Evolutionary conservation across 2,329 filamentous ascomycete species (phyloP).

Genomic region (Microsporum canis): DNA sequence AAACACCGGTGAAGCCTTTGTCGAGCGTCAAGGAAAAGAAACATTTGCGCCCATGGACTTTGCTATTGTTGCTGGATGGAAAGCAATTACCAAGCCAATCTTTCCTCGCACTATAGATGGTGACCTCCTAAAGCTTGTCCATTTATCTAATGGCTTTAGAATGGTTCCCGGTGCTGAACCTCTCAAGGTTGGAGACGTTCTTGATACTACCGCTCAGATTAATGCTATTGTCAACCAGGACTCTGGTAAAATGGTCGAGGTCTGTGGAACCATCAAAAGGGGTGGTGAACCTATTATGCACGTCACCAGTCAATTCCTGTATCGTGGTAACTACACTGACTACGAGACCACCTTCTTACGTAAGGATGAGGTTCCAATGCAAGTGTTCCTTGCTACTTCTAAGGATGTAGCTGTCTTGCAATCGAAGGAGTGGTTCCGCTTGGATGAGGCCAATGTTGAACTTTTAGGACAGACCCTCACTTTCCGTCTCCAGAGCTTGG

Average conservation of each 20-base stretch:
- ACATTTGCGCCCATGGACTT: constrained; percentile 98
- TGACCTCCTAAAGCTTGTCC: constrained; percentile 88
- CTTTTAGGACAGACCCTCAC: constrained; percentile 86
- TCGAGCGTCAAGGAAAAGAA: constrained; percentile 86
- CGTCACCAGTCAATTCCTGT: constrained; percentile 95
- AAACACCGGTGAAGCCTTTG: constrained; percentile 94
- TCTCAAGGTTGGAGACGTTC: constrained; percentile 85
- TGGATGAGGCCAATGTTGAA: constrained; percentile 74
- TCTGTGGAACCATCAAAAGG: constrained; percentile 90
- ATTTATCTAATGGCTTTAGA: constrained; percentile 93
- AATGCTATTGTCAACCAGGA: constrained; percentile 98
- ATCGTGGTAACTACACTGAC: constrained; percentile 84
- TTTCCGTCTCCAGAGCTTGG: constrained; percentile 86
- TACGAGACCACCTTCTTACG: constrained; percentile 98
- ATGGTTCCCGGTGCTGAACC: constrained; percentile 95
- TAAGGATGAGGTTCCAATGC: constrained; percentile 89
- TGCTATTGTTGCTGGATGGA: constrained; percentile 95
- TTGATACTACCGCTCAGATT: constrained; percentile 87
- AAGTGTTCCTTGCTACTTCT: constrained; percentile 72
- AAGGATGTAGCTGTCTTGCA: constrained; percentile 90
- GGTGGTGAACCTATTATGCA: constrained; percentile 86
- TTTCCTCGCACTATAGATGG: constrained; percentile 95
- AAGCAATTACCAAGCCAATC: constrained; percentile 98
- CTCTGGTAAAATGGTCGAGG: constrained; percentile 98
- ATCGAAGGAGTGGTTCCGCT: constrained; percentile 95